A percentile compares a stretch with the other conserved stretches of the same genome.
phyloP scores from a whole-genome alignment of 352 stramenopile species.

The Globisporangium takayamanum region DNA sequence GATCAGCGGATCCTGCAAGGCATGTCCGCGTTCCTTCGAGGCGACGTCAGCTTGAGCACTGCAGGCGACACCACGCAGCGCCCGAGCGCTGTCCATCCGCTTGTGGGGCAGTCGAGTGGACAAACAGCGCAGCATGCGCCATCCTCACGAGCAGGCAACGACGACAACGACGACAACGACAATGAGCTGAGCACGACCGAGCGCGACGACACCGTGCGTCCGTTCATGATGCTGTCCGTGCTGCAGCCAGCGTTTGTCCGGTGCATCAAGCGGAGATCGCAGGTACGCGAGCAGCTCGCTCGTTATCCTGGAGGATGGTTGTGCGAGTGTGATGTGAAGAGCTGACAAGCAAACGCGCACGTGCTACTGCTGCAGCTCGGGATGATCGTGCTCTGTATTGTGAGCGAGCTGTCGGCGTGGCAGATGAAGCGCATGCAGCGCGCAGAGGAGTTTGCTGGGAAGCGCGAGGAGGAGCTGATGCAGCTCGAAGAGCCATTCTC shows the following conservation, averaged over 20 bases:
- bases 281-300: constrained; percentile 25
- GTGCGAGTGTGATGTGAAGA: background rate
- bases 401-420: constrained; percentile 78
- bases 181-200: background rate
- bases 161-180: no score
- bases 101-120: background rate
- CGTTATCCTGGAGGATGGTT: no score
- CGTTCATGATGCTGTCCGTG: constrained; percentile 10
- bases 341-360: background rate
- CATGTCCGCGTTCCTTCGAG: constrained; percentile 30
- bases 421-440: constrained; percentile 90
- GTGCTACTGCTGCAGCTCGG: constrained; percentile 35
- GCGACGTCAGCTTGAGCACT: constrained; percentile 9
- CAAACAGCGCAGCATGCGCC: background rate
- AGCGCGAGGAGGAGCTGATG: constrained; percentile 62
- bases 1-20: constrained; percentile 52
- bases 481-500: constrained; percentile 79
- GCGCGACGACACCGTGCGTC: constrained; percentile 2
- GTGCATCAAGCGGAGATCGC: constrained; percentile 59
- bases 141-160: no score
- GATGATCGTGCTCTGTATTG: constrained; percentile 59
- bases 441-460: constrained; percentile 57
- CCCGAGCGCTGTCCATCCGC: constrained; percentile 9
- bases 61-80: background rate
- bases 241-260: constrained; percentile 22